These are phyloP conservation scores for Fusarium succisae DNA, from an alignment of 2,329 filamentous ascomycete species.

Conservation along the genomic window DNA sequence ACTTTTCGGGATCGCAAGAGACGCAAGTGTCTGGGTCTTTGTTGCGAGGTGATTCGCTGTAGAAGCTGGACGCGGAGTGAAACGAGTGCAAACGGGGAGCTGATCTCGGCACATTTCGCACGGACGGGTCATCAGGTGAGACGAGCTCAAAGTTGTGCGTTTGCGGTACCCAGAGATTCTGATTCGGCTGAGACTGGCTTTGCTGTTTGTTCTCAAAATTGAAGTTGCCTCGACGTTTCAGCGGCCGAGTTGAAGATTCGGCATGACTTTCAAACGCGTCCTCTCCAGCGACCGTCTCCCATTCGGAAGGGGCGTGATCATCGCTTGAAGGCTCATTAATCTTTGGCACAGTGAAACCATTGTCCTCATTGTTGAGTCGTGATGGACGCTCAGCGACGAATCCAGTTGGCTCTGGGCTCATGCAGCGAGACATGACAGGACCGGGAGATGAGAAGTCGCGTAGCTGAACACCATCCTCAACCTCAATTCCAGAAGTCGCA, in stretches of 20 bases:
- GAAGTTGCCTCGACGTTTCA: constrained; percentile 28
- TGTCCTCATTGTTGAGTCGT: background rate
- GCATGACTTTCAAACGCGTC: constrained; percentile 34
- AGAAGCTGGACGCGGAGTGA: constrained; percentile 42
- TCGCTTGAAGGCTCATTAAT: constrained; percentile 8
- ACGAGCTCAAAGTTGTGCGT: constrained; percentile 17
- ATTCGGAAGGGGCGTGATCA: constrained; percentile 42
- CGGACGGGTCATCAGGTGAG: constrained; percentile 21
- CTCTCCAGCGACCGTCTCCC: constrained; percentile 44
- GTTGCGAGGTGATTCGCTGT: constrained; percentile 28
- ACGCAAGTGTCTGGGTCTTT: background rate
- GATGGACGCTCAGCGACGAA: constrained; percentile 33
- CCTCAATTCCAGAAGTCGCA: constrained; percentile 6
- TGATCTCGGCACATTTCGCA: constrained; percentile 10
- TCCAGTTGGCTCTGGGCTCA: constrained; percentile 8
- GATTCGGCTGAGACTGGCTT: background rate
- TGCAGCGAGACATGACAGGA: background rate
- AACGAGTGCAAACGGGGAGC: constrained; percentile 38
- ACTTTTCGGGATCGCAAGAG: background rate
- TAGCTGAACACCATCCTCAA: constrained; percentile 12
- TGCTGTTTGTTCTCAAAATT: constrained; percentile 19
- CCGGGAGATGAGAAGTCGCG: constrained; percentile 18
- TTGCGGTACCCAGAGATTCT: background rate
- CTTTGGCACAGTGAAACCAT: background rate
- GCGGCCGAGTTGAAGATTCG: constrained; percentile 4